A percentile compares a stretch with the other conserved stretches of the same genome.
Conservation (phyloP, 345 rosid genomes). For the Laguncularia racemosa region DNA sequence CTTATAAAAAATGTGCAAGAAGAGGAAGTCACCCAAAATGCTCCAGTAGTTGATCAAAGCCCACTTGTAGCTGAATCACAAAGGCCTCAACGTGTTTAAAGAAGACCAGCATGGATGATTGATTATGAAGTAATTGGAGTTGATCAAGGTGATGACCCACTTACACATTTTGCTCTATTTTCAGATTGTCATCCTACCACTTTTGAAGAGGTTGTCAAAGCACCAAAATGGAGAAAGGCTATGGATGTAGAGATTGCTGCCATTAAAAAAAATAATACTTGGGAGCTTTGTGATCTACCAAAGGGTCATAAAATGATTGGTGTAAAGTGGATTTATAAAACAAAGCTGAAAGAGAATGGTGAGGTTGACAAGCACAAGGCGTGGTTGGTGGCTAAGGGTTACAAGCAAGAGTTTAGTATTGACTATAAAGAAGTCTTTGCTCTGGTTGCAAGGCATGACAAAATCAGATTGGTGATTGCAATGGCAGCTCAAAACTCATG, state of each 20-base stretch:
- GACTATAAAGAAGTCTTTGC: neutral
- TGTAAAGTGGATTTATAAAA: conserved; percentile 5
- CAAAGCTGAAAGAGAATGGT: neutral
- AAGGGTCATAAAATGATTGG: neutral
- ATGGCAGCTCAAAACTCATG: no score
- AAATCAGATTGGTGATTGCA: no score
- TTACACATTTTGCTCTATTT: neutral
- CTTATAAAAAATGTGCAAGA: no score
- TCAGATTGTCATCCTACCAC: neutral
- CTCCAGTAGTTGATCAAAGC: no score
- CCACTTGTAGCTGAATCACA: no score
- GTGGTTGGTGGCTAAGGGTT: neutral
- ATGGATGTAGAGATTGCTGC: conserved; percentile 3
- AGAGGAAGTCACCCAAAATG: no score
- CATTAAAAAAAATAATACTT: conserved; percentile 3
- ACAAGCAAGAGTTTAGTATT: neutral
- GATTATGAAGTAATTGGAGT: neutral
- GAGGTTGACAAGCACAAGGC: neutral
- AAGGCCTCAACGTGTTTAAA: no score
- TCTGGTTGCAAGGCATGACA: no score
- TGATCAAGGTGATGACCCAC: neutral
- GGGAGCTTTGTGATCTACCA: neutral
- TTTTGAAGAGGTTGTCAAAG: neutral
- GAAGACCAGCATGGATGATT: neutral
- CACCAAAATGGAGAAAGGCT: neutral